phyloP scores from a whole-genome alignment of 202 grass and related monocot genomes.

The Saccharum hybrid region DNA sequence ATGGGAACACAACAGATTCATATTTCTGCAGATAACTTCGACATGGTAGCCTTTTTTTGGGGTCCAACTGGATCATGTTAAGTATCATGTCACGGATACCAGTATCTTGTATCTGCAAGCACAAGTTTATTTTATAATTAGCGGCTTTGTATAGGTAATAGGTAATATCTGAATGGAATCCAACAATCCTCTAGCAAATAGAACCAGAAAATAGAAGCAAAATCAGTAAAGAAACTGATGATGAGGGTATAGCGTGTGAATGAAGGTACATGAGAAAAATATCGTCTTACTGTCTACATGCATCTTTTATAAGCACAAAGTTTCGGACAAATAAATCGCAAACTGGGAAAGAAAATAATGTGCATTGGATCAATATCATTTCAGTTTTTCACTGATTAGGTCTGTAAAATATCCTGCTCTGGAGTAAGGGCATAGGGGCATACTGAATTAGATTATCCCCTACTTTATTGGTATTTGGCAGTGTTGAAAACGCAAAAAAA shows the following conservation, averaged over 20 bases:
- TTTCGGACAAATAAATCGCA: slow-evolving; percentile 27
- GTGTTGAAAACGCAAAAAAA: not conserved
- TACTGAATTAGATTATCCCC: slow-evolving; percentile 10
- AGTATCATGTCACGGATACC: slow-evolving; percentile 96
- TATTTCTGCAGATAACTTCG: slow-evolving; percentile 89
- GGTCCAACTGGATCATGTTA: slow-evolving; percentile 99
- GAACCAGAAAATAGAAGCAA: slow-evolving; percentile 21
- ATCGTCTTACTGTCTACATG: not conserved
- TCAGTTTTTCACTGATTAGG: slow-evolving; percentile 30
- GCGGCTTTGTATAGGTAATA: slow-evolving; percentile 18
- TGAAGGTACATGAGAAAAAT: not conserved
- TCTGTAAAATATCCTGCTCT: not conserved
- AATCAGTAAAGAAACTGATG: slow-evolving; percentile 11
- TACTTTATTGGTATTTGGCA: slow-evolving; percentile 19
- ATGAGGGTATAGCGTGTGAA: not conserved
- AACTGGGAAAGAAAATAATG: not conserved
- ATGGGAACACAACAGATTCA: slow-evolving; percentile 78
- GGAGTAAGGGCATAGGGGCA: not conserved
- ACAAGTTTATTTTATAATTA: slow-evolving; percentile 38
- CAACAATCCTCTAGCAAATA: not conserved
- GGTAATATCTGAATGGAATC: slow-evolving; percentile 33
- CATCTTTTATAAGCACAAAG: slow-evolving; percentile 22
- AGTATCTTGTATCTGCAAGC: slow-evolving; percentile 90
- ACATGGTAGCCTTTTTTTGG: slow-evolving; percentile 83
- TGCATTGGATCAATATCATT: slow-evolving; percentile 7